Conservation (phyloP, 768 basidiomycete genomes). For the Termitomyces sp. region DNA sequence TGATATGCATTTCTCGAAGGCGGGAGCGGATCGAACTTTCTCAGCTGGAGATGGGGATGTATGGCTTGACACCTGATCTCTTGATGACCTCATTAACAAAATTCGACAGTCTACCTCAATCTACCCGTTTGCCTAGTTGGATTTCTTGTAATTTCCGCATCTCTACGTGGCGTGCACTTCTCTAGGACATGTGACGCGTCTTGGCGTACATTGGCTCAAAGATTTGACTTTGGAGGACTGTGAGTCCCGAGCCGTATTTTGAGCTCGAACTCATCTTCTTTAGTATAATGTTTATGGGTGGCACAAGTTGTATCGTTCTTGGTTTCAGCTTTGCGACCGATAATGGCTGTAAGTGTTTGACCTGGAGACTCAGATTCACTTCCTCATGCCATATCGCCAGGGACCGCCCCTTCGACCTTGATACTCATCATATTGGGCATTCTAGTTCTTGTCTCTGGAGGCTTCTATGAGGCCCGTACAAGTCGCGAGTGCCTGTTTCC, state of each 20-base stretch:
- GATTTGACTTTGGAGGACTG: constrained; percentile 79
- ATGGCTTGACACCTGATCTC: constrained; percentile 30
- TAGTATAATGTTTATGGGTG: constrained; percentile 71
- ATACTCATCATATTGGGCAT: constrained; percentile 55
- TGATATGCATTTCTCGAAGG: constrained; percentile 22
- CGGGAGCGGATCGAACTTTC: constrained; percentile 23
- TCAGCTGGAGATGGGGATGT: constrained; percentile 88
- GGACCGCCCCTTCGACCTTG: constrained; percentile 61
- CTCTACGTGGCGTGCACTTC: constrained; percentile 57
- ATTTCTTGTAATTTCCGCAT: constrained; percentile 49
- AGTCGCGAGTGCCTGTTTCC: constrained; percentile 73
- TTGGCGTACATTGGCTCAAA: constrained; percentile 49
- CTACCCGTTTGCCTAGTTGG: constrained; percentile 69
- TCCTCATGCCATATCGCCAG: constrained; percentile 34
- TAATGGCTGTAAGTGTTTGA: constrained; percentile 55
- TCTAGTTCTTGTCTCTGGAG: constrained; percentile 51
- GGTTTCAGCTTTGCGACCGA: constrained; percentile 76
- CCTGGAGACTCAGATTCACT: not conserved
- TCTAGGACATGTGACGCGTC: constrained; percentile 43
- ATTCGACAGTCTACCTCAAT: constrained; percentile 72
- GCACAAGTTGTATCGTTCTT: constrained; percentile 69
- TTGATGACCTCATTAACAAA: constrained; percentile 8
- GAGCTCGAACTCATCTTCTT: constrained; percentile 12
- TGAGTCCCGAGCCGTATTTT: constrained; percentile 34
- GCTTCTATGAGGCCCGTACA: constrained; percentile 65